Percentiles rank a stretch among this genome's conserved stretches.
Evolutionary conservation across 208 protist genomes (phyloP).

Genomic region (Strigomonas culicis): DNA sequence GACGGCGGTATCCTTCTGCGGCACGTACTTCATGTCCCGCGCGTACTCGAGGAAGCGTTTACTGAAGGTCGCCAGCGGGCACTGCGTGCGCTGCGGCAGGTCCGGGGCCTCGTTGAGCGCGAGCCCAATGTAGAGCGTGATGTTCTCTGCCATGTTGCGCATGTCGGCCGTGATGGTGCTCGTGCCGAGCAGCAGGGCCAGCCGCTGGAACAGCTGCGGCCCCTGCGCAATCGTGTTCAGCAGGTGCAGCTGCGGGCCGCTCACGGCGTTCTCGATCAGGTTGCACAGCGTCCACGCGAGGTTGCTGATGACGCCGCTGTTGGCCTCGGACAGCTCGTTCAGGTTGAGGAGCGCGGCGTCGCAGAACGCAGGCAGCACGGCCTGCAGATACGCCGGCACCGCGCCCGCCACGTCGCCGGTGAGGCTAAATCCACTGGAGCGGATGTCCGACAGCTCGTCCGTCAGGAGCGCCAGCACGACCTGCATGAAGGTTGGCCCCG

Average conservation of each 20-base stretch:
- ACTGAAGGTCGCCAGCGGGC: conserved; percentile 41
- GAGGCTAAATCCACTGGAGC: conserved; percentile 71
- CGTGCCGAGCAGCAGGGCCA: conserved; percentile 36
- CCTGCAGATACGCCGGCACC: conserved; percentile 51
- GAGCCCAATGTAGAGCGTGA: conserved; percentile 66
- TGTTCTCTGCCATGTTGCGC: conserved; percentile 86
- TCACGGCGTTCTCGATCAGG: conserved; percentile 68
- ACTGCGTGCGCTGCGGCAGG: conserved; percentile 38
- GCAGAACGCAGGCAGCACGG: conserved; percentile 33
- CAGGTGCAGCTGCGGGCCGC: conserved; percentile 38
- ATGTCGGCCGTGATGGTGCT: conserved; percentile 50
- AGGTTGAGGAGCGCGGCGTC: conserved; percentile 50
- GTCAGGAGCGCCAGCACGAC: conserved; percentile 41
- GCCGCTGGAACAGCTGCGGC: conserved; percentile 43
- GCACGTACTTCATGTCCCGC: conserved; percentile 61
- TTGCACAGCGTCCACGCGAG: conserved; percentile 78
- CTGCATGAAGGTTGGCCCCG: conserved; percentile 50
- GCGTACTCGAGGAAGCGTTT: conserved; percentile 65
- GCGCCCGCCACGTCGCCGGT: conserved; percentile 59
- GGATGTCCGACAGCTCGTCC: conserved; percentile 41
- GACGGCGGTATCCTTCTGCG: conserved; percentile 47
- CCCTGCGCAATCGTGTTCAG: conserved; percentile 35
- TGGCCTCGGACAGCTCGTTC: conserved; percentile 33
- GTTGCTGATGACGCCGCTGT: conserved; percentile 64
- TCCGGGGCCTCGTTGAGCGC: conserved; percentile 57